Evolutionary conservation across 768 basidiomycete genomes (phyloP).

Genomic region (Suillus ampliporus): DNA sequence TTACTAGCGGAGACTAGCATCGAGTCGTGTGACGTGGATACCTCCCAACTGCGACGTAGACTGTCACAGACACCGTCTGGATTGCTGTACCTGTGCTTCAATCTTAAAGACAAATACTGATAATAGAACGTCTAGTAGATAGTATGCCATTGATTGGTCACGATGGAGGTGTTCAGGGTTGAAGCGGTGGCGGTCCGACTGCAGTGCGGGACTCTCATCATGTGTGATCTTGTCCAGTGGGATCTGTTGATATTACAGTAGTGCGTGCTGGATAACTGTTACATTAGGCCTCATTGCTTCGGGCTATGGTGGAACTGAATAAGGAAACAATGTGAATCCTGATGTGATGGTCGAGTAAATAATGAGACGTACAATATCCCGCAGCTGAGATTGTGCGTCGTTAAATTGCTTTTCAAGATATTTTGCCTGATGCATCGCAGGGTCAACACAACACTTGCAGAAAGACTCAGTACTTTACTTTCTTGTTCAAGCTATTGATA

Average conservation of each 20-base stretch:
- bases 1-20: no score
- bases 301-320: slow-evolving; percentile 37
- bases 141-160: no score
- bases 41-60: no score
- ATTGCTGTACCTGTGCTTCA: no score
- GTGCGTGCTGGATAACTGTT: slow-evolving; percentile 4
- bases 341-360: background rate
- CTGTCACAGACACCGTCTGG: no score
- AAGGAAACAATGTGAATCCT: slow-evolving; percentile 12
- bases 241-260: background rate
- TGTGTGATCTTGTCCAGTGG: background rate
- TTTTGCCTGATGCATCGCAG: slow-evolving; percentile 60
- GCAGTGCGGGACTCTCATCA: no score
- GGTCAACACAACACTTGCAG: background rate
- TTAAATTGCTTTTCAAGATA: slow-evolving; percentile 94
- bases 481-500: slow-evolving; percentile 81
- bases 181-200: no score
- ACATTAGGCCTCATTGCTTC: slow-evolving; percentile 29
- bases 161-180: no score
- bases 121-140: no score
- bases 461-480: slow-evolving; percentile 52
- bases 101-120: no score
- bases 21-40: no score
- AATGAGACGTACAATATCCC: slow-evolving; percentile 71
- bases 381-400: slow-evolving; percentile 85